Evolutionary conservation across 441 rosid genomes (phyloP).

Genomic region (Oxalis stricta): DNA sequence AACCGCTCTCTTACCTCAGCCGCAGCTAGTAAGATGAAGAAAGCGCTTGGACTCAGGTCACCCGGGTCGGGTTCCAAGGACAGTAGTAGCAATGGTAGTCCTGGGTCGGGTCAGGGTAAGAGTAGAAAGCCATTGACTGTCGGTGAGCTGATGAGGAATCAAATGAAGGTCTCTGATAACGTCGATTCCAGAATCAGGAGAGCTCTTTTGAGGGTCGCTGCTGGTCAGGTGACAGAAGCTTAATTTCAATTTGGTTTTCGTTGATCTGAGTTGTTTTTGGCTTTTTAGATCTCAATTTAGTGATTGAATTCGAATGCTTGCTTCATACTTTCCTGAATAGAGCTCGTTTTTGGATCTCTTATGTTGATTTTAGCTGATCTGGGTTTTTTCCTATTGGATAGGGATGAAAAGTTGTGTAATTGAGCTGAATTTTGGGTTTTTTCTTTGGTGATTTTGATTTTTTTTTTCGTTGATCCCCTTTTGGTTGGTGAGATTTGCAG

Average conservation of each 20-base stretch:
- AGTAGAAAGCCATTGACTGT: conserved; percentile 53
- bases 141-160: conserved; percentile 84
- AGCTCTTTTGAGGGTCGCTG: conserved; percentile 75
- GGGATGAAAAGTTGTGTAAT: not conserved
- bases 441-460: not conserved
- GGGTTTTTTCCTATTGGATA: not conserved
- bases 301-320: not conserved
- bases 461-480: not conserved
- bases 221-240: conserved; percentile 95
- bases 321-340: too few relatives aligned
- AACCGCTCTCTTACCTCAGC: conserved; percentile 79
- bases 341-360: not conserved
- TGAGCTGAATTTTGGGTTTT: conserved; percentile 3
- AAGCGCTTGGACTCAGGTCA: conserved; percentile 75
- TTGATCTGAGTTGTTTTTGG: too few relatives aligned
- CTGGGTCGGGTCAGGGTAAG: conserved; percentile 49
- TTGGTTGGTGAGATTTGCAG: conserved; percentile 5
- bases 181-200: conserved; percentile 78
- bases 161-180: conserved; percentile 68
- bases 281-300: conserved; percentile 10
- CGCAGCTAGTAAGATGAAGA: conserved; percentile 93
- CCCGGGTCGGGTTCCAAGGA: conserved; percentile 64
- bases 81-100: too few relatives aligned
- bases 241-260: too few relatives aligned
- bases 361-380: conserved; percentile 7